phyloP scores from a whole-genome alignment of 495 filamentous ascomycete genomes.

The Lichenothelia convexa region DNA sequence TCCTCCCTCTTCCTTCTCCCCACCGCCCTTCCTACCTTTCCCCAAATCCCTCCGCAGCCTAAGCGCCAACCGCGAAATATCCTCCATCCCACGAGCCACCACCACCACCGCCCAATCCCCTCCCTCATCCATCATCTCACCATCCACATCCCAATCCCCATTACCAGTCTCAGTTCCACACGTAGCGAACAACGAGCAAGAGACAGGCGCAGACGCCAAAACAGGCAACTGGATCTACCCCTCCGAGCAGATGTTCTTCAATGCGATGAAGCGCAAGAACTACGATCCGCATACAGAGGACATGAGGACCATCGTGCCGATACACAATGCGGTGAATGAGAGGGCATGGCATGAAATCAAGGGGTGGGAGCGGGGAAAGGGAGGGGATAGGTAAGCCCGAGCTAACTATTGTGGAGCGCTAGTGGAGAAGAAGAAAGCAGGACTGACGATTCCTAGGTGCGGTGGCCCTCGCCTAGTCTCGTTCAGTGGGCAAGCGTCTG shows the following conservation, averaged over 20 bases:
- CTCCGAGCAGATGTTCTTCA: constrained; percentile 88
- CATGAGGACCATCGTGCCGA: constrained; percentile 81
- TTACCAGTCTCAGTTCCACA: too few species aligned
- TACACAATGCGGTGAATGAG: constrained; percentile 79
- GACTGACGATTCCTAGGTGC: constrained; percentile 30
- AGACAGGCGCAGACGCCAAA: constrained; percentile 43
- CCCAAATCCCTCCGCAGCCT: constrained; percentile 16
- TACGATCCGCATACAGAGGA: constrained; percentile 41
- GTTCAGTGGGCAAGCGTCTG: constrained; percentile 49
- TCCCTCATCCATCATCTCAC: too few species aligned
- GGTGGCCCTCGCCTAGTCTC: constrained; percentile 66
- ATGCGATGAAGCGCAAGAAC: constrained; percentile 75
- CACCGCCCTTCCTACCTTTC: constrained; percentile 20
- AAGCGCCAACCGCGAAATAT: constrained; percentile 51
- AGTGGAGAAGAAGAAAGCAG: too few species aligned
- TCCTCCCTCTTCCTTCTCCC: constrained; percentile 10
- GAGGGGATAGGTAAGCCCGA: constrained; percentile 32
- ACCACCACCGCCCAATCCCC: constrained; percentile 13
- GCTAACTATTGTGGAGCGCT: too few species aligned
- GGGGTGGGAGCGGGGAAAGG: constrained; percentile 58
- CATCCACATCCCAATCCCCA: constrained; percentile 23
- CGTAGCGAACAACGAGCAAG: constrained; percentile 54
- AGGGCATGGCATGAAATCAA: constrained; percentile 25
- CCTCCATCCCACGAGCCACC: constrained; percentile 57
- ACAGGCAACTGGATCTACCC: constrained; percentile 93